phyloP scores from a whole-genome alignment of 345 rosid genomes.

The Eucalyptus regnans region DNA sequence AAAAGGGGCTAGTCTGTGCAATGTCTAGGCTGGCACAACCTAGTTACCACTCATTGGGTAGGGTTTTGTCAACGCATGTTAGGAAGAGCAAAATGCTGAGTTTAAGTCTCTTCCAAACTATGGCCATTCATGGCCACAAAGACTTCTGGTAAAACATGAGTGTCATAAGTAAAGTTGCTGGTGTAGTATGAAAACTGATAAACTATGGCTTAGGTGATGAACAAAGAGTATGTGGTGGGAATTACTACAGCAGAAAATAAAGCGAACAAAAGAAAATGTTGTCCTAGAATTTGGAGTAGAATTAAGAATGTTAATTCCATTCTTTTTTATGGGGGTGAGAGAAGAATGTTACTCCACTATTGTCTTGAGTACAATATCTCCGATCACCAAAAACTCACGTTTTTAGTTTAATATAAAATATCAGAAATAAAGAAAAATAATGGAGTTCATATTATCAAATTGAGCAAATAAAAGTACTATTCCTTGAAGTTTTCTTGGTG shows the following conservation, averaged over 20 bases:
- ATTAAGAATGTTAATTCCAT: too few species aligned
- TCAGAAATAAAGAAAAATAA: background rate
- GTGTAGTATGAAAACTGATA: background rate
- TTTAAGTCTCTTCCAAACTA: background rate
- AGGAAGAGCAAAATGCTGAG: background rate
- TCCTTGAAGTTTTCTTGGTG: background rate
- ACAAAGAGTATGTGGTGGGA: too few species aligned
- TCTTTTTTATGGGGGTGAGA: background rate
- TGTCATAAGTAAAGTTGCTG: background rate
- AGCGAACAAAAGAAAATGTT: background rate
- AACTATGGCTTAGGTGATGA: background rate
- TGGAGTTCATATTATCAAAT: background rate
- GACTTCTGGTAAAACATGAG: background rate
- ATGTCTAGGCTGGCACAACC: background rate
- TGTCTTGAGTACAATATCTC: background rate
- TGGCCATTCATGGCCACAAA: background rate
- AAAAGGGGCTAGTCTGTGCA: background rate
- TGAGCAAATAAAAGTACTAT: background rate
- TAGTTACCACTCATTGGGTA: background rate
- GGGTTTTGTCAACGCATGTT: background rate
- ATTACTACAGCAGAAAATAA: too few species aligned
- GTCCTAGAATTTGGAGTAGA: background rate
- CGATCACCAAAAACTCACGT: background rate
- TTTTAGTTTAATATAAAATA: background rate
- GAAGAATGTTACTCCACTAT: too few species aligned